Evolutionary conservation across 208 protist species (phyloP), one percentile per base, ranked within the genome.

Genomic region (Endotrypanum monterogeii): DNA sequence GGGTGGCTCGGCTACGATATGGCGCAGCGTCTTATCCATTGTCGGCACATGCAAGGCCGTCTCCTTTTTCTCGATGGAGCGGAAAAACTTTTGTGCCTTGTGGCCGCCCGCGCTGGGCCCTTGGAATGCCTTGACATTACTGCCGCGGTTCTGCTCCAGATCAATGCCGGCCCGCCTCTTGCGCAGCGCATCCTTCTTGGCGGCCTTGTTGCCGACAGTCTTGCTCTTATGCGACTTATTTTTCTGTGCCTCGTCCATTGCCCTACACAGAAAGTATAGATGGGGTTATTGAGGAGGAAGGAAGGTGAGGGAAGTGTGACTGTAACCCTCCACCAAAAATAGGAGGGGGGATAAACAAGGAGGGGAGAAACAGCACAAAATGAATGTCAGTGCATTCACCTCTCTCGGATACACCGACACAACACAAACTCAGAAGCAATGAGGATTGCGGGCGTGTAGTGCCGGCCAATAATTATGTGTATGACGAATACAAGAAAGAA

Each of bases 81-180:
- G 87, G 44, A 91, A 81, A 57, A 94, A 77, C 71, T 93, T 89
- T 78, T 96, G 89, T 37, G 89, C 87, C 78, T 96, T 97, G 83
- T 86, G 87, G 67, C 88, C 89, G 32, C 80, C 83, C 7, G 85
- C 71, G 35, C 82, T 85, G 46, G 90, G 79, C 32, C 91, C 88
- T 50, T 88, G 81, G 80, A 99, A 99, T 6, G 98, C 98, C 71
- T 97, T 94, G 8, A 87, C 73, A 83, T 98, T 98, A 76, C 70
- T 89, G 60, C 94, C 94, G 3, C 92, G 90, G 74, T 98, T 98
- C 25, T 94, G 94, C 77, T 98, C 83, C 32, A 94, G 88, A 52
- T 94, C 90, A 62, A 98, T 93, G 55, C 94, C 95, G 16, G 85
- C 83, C 69, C 93, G 92, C 58, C 94, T 92, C 71, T 98, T 98